These are phyloP conservation scores for Magnusiomyces tetraspermus DNA, from an alignment of 1,139 yeast species.

Conservation along the genomic window DNA sequence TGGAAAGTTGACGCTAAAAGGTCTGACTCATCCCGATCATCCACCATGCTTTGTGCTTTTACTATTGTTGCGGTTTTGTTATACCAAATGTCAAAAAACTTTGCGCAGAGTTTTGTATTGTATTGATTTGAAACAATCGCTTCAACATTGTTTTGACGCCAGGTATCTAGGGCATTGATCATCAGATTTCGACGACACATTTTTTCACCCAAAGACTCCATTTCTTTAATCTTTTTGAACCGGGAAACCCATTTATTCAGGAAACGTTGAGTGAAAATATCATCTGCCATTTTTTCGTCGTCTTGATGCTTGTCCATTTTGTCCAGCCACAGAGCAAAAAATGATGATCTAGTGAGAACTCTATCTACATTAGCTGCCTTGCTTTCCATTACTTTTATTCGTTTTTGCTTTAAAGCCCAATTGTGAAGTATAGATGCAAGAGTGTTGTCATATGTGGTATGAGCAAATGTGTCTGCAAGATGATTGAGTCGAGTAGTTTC, in stretches of 20 bases:
- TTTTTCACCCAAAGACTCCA: not conserved
- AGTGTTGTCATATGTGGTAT: not conserved
- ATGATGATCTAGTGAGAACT: not conserved
- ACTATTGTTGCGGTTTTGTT: not conserved
- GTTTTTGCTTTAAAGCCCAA: not conserved
- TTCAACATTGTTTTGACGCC: slow-evolving; percentile 9
- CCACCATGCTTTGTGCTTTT: slow-evolving; percentile 2
- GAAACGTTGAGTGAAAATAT: not conserved
- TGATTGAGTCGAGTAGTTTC: slow-evolving; percentile 2
- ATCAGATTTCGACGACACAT: slow-evolving; percentile 4
- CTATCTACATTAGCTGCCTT: not conserved
- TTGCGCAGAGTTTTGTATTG: slow-evolving; percentile 4
- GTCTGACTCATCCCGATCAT: not conserved
- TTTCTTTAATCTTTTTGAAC: not conserved
- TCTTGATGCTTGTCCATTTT: not conserved
- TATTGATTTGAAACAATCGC: not conserved
- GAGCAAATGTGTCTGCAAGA: slow-evolving; percentile 6
- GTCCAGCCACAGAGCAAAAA: not conserved
- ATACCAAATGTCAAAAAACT: slow-evolving; percentile 6
- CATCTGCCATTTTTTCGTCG: slow-evolving; percentile 1
- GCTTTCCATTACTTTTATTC: not conserved
- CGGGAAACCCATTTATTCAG: not conserved
- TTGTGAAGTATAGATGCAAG: not conserved
- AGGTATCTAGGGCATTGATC: slow-evolving; percentile 2
- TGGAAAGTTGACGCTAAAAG: not conserved